Conservation (phyloP, 2,329 filamentous ascomycete genomes). For the Tolypocladium inflatum region DNA sequence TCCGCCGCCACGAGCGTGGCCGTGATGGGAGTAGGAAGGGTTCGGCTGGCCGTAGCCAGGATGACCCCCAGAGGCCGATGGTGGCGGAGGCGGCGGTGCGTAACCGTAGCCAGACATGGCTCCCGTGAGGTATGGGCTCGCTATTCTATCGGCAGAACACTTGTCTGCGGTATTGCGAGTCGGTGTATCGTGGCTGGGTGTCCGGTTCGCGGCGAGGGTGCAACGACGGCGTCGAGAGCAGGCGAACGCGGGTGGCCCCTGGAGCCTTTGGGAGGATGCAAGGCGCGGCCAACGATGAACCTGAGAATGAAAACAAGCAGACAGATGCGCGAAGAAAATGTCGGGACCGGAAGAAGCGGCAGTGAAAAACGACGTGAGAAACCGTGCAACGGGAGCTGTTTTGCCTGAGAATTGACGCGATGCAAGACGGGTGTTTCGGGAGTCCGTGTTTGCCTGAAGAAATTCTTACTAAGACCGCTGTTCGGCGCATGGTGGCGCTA, state of each 20-base stretch:
- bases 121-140: conserved; percentile 2
- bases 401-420: not conserved
- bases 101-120: conserved; percentile 43
- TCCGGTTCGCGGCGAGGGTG: not conserved
- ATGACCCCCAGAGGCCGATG: conserved; percentile 18
- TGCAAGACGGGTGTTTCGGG: not conserved
- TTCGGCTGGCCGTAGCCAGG: conserved; percentile 29
- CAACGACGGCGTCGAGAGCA: not conserved
- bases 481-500: not conserved
- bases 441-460: not conserved
- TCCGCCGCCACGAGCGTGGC: conserved; percentile 26
- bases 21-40: conserved; percentile 27
- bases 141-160: conserved; percentile 8
- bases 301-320: not conserved
- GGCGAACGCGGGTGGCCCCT: not conserved
- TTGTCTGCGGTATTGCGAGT: conserved; percentile 5
- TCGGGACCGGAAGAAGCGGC: not conserved
- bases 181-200: not conserved
- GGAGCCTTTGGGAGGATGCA: not conserved
- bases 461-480: not conserved
- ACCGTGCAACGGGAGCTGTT: not conserved
- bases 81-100: conserved; percentile 43
- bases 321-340: not conserved
- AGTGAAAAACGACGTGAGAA: not conserved
- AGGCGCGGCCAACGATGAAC: not conserved